Conservation (phyloP, 176 grass and related monocot species). For the Stipa capillata region DNA sequence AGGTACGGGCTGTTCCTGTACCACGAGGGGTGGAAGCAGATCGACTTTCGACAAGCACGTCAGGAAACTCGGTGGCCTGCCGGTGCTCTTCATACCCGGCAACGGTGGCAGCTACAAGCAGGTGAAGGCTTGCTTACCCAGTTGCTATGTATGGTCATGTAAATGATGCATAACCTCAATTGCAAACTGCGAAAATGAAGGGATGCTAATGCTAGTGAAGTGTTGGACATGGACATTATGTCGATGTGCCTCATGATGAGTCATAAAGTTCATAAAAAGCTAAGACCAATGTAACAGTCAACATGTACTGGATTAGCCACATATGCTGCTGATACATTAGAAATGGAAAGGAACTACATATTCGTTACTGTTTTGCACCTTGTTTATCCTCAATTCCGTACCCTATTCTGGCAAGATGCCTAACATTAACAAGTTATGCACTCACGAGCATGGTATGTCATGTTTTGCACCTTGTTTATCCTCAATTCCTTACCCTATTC, state of each 20-base stretch:
- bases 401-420: neutral
- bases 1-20: conserved; percentile 91
- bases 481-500: neutral
- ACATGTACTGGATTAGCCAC: neutral
- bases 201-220: neutral
- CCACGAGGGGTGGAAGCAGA: conserved; percentile 97
- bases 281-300: too few relatives aligned
- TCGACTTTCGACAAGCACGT: conserved; percentile 75
- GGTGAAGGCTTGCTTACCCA: conserved; percentile 3
- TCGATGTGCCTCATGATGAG: neutral
- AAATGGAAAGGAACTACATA: neutral
- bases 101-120: conserved; percentile 99
- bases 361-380: neutral
- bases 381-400: neutral
- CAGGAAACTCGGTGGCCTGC: conserved; percentile 58
- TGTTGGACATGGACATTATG: neutral
- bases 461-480: neutral
- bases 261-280: neutral
- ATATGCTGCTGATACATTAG: neutral
- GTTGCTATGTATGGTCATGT: neutral
- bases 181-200: neutral
- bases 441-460: too few relatives aligned
- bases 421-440: too few relatives aligned
- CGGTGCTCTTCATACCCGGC: conserved; percentile 86
- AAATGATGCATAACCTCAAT: neutral